These are phyloP conservation scores for Acanthamoeba triangularis DNA, from an alignment of 208 protist species.

Conservation along the genomic window DNA sequence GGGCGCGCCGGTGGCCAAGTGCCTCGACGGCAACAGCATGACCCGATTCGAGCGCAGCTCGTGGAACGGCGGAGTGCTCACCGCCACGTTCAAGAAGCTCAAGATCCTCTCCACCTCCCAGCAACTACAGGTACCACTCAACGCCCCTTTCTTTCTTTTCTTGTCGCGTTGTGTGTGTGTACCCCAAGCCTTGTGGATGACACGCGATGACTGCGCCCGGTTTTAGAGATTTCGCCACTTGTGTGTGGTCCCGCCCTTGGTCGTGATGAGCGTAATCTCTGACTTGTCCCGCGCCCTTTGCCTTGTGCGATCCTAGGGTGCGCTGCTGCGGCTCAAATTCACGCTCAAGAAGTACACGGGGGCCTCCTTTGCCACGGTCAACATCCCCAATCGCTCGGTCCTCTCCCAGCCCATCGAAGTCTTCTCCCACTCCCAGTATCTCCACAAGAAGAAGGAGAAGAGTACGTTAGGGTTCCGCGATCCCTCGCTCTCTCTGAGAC, in stretches of 20 bases:
- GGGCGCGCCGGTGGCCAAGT: constrained; percentile 20
- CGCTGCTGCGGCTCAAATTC: not conserved
- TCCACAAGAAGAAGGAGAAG: constrained; percentile 79
- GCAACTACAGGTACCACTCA: constrained; percentile 82
- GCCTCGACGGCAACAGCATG: constrained; percentile 56
- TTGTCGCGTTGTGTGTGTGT: too few relatives aligned
- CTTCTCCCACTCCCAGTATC: constrained; percentile 87
- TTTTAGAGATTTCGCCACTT: too few relatives aligned
- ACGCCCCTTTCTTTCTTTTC: too few relatives aligned
- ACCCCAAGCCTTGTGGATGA: too few relatives aligned
- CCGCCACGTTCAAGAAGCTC: constrained; percentile 86
- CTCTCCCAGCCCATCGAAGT: constrained; percentile 87
- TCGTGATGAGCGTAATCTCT: not conserved
- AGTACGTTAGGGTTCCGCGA: not conserved
- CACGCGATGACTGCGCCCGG: too few relatives aligned
- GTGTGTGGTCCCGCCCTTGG: too few relatives aligned
- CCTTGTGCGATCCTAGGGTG: not conserved
- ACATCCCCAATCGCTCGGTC: constrained; percentile 70
- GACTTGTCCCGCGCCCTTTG: too few relatives aligned
- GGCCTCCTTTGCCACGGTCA: not conserved
- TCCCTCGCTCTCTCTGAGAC: too few relatives aligned
- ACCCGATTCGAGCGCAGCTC: constrained; percentile 37
- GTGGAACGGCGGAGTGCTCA: too few relatives aligned
- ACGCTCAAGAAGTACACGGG: constrained; percentile 59
- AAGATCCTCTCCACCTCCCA: constrained; percentile 86